A percentile compares a stretch with the other conserved stretches of the same genome.
phyloP scores from a whole-genome alignment of 331 rosid species.

The Quercus tomentella region DNA sequence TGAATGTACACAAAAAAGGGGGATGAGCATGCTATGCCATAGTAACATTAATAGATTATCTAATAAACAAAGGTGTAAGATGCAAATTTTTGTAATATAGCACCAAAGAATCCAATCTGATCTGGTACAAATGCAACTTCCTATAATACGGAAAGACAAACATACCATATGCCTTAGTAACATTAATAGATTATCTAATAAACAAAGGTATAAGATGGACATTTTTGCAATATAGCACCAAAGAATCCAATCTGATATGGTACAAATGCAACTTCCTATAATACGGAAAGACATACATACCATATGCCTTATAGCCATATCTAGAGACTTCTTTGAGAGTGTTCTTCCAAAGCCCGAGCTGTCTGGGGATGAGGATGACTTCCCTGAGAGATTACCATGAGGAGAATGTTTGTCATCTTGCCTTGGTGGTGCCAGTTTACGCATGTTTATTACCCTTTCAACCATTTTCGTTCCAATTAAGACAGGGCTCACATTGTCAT shows the following conservation, averaged over 20 bases:
- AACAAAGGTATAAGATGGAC: no score
- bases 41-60: not conserved
- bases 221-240: no score
- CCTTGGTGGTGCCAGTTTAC: slow-evolving; percentile 84
- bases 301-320: slow-evolving; percentile 99
- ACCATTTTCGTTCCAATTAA: slow-evolving; percentile 91
- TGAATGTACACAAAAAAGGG: not conserved
- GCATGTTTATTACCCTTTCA: slow-evolving; percentile 93
- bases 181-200: no score
- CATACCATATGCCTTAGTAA: slow-evolving; percentile 84
- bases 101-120: slow-evolving; percentile 2
- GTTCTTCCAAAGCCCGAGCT: slow-evolving; percentile 92
- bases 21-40: not conserved
- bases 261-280: slow-evolving; percentile 4
- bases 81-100: no score
- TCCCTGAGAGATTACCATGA: slow-evolving; percentile 67
- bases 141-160: slow-evolving; percentile 14
- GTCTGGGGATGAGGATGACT: slow-evolving; percentile 76
- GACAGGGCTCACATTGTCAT: slow-evolving; percentile 82
- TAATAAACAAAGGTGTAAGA: not conserved
- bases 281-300: slow-evolving; percentile 39
- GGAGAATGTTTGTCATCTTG: slow-evolving; percentile 75
- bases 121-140: not conserved
- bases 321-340: slow-evolving; percentile 97
- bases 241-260: slow-evolving; percentile 5